Percentiles rank a stretch among this genome's conserved stretches.
Evolutionary conservation across 345 rosid species (phyloP).

Genomic region (Gossypium turneri): DNA sequence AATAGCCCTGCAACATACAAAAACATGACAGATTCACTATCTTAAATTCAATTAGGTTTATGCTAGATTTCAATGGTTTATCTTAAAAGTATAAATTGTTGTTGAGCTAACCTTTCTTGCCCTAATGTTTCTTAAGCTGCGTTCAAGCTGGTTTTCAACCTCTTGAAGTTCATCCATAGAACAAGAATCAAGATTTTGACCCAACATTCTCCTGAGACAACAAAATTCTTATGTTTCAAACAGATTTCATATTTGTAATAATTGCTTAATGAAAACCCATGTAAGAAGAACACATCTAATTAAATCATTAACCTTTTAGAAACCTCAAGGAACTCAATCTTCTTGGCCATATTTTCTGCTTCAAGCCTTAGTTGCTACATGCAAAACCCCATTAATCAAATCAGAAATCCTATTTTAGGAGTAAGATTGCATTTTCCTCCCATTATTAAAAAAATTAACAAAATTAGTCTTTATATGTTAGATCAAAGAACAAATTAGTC

Average conservation of each 20-base stretch:
- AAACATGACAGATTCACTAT: background rate
- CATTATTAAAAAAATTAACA: too few species aligned
- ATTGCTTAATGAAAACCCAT: background rate
- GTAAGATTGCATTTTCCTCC: too few species aligned
- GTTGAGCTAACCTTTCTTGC: constrained; percentile 45
- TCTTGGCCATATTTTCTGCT: constrained; percentile 32
- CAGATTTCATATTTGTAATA: background rate
- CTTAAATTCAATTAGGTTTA: background rate
- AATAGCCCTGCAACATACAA: constrained; percentile 32
- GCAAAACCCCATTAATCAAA: background rate
- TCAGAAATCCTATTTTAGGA: background rate
- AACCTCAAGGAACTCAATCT: constrained; percentile 51
- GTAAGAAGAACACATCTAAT: background rate
- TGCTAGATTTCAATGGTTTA: too few species aligned
- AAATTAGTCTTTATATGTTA: too few species aligned
- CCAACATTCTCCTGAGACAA: constrained; percentile 48
- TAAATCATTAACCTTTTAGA: constrained; percentile 38
- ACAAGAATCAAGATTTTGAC: constrained; percentile 42
- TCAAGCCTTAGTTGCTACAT: constrained; percentile 49
- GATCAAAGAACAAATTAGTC: too few species aligned
- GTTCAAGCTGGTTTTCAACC: constrained; percentile 39
- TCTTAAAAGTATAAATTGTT: background rate
- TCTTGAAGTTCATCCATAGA: constrained; percentile 42
- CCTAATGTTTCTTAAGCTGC: constrained; percentile 46
- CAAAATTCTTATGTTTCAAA: constrained; percentile 1